A percentile compares a stretch with the other conserved stretches of the same genome.
phyloP scores from a whole-genome alignment of 306 rosid genomes.

The Fragaria nilgerrensis region DNA sequence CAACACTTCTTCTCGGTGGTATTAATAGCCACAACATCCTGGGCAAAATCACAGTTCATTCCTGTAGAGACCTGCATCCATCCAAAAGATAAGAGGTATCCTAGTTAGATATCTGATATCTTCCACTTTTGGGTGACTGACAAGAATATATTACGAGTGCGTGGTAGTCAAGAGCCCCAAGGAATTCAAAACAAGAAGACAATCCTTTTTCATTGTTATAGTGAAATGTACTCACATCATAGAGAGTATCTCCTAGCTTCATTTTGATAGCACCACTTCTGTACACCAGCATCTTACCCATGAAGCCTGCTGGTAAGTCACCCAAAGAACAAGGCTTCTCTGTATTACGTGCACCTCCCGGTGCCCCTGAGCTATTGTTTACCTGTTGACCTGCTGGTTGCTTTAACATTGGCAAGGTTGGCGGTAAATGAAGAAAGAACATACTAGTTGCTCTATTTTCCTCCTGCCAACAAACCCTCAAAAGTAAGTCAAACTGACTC shows the following conservation, averaged over 20 bases:
- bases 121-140: neutral
- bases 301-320: slow-evolving; percentile 61
- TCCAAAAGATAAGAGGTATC: slow-evolving; percentile 8
- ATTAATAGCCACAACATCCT: slow-evolving; percentile 65
- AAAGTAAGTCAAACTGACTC: slow-evolving; percentile 20
- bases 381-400: slow-evolving; percentile 30
- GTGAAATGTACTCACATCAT: slow-evolving; percentile 57
- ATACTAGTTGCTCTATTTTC: slow-evolving; percentile 58
- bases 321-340: slow-evolving; percentile 37
- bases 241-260: slow-evolving; percentile 71
- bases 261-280: slow-evolving; percentile 75
- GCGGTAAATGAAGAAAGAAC: slow-evolving; percentile 61
- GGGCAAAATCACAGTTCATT: slow-evolving; percentile 59
- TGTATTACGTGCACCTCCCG: slow-evolving; percentile 15
- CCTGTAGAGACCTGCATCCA: slow-evolving; percentile 72
- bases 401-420: slow-evolving; percentile 44
- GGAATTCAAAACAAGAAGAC: neutral
- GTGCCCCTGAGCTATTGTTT: slow-evolving; percentile 28
- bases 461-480: slow-evolving; percentile 53
- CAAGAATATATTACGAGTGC: neutral
- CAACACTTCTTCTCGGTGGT: slow-evolving; percentile 56
- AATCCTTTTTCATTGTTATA: neutral
- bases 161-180: neutral
- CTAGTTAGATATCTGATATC: neutral
- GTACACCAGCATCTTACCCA: slow-evolving; percentile 86